Evolutionary conservation across 2,329 filamentous ascomycete species (phyloP), one percentile per base, ranked within the genome.

Genomic region (Calonectria pteridis): DNA sequence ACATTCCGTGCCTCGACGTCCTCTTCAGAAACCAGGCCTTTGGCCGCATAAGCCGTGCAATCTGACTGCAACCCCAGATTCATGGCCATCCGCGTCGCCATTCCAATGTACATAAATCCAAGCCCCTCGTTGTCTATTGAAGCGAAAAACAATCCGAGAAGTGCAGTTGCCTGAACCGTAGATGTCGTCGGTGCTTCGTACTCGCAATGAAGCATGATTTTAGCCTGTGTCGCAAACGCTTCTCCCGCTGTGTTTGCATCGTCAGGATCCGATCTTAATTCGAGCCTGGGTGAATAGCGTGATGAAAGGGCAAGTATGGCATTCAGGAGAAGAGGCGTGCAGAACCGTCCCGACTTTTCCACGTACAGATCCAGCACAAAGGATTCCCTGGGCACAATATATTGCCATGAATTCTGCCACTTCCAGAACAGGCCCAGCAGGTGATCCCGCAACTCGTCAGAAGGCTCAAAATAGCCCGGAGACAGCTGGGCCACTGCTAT

Each of bases 11-110:
- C 67, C 26, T 70, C 67, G 1, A 70, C 67, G 20, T 70, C 67
- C 26, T 63, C 58, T 40, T 70, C 67, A 0, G 67, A 64, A 20
- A 70, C 43, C 13, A 70, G 14, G 7, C 67, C 67, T 35, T 70
- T 70, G 1, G 67, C 33, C 35, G 67, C 69, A 59, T 43, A 66
- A 3, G 53, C 66, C 31, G 84, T 18, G 82, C 84, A 33, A 81
- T 75, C 73, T 1, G 55, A 64, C 40, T 75, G 73, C 26, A 75
- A 37, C 16, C 73, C 73, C 9, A 75, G 46, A 26, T 75, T 75
- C 53, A 71, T 64, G 3, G 73, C 73, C 73, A 75, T 75, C 5
- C 73, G 46, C 5, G 71, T 62, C 13, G 73, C 67, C 62, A 73
- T 71, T 33, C 73, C 73, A 29, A 62, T 66, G 11, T 73, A 70